phyloP scores from a whole-genome alignment of 768 basidiomycete species.

The Lenzites betulinus region DNA sequence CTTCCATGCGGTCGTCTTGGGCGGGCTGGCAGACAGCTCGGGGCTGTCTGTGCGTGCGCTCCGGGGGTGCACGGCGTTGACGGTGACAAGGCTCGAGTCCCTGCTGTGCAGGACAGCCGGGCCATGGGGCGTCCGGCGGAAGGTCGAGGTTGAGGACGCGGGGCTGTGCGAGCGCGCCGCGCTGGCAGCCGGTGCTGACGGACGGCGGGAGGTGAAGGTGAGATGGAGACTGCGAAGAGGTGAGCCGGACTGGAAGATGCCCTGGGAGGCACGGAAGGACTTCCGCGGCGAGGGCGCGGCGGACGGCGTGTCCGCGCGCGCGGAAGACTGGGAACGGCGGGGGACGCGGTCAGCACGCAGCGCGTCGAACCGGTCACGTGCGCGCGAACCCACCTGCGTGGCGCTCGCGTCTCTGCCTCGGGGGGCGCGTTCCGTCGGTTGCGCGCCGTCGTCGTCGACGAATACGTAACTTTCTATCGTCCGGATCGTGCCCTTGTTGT shows the following conservation, averaged over 20 bases:
- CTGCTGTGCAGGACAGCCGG: constrained; percentile 36
- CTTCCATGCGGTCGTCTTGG: constrained; percentile 29
- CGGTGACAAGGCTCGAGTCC: constrained; percentile 52
- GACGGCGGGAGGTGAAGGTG: constrained; percentile 44
- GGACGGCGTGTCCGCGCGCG: constrained; percentile 23
- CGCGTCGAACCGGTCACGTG: constrained; percentile 26
- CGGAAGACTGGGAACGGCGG: constrained; percentile 13
- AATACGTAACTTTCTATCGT: constrained; percentile 45
- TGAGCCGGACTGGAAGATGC: constrained; percentile 39
- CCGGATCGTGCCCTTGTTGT: constrained; percentile 35
- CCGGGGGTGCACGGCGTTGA: constrained; percentile 27
- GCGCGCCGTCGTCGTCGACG: constrained; percentile 37
- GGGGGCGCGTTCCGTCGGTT: constrained; percentile 22
- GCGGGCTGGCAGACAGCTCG: constrained; percentile 21
- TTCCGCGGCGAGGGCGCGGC: constrained; percentile 23
- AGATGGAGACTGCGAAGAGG: constrained; percentile 46
- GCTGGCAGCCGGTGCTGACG: constrained; percentile 36
- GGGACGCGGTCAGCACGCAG: constrained; percentile 21
- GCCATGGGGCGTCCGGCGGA: constrained; percentile 6
- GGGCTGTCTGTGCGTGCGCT: constrained; percentile 12
- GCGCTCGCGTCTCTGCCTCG: constrained; percentile 31
- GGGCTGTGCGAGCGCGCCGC: constrained; percentile 38
- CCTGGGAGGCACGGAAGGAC: constrained; percentile 35
- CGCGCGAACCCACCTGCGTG: constrained; percentile 27
- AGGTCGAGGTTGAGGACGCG: constrained; percentile 22